Base-by-base conservation (phyloP, 2,329 filamentous ascomycete species). In the Epichloe brachyelytri region DNA sequence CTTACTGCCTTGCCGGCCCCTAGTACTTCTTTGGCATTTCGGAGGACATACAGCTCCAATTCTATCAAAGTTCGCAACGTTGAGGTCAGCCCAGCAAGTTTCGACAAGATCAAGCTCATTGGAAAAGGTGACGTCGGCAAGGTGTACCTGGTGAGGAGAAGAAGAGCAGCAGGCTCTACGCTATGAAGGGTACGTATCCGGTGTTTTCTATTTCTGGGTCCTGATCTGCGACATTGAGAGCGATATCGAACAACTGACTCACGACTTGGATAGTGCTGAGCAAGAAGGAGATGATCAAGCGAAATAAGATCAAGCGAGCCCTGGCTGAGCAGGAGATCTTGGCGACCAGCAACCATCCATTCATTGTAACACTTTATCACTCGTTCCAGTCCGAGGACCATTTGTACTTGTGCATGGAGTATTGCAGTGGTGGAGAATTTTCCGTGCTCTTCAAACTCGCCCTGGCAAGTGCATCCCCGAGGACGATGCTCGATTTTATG, bases 271-370 rank as follows among this genome's bases (percentile, higher is more conserved):
- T 64, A 97, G 93, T 98, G 5, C 67, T 98, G 68, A 97, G 90
- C 77, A 98, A 98, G 72, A 96, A 97, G 75, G 93, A 98, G 70
- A 98, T 98, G 93, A 98, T 98, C 70, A 98, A 98, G 75, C 86
- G 93, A 53, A 98, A 98, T 76, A 98, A 98, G 78, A 98, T 98
- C 73, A 98, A 98, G 78, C 83, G 93, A 64, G 93, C 93, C 14
- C 76, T 98, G 59, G 93, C 93, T 38, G 93, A 98, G 71, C 93
- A 97, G 66, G 93, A 98, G 68, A 98, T 98, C 57, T 75, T 98
- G 50, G 93, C 93, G 8, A 98, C 93, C 41, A 97, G 91, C 75
- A 98, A 98, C 61, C 93, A 98, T 63, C 93, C 93, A 0, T 98
- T 98, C 68, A 98, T 98, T 64, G 93, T 98, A 56, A 98, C 93